phyloP scores from a whole-genome alignment of 2,329 filamentous ascomycete species.

The Aspergillus proliferans region DNA sequence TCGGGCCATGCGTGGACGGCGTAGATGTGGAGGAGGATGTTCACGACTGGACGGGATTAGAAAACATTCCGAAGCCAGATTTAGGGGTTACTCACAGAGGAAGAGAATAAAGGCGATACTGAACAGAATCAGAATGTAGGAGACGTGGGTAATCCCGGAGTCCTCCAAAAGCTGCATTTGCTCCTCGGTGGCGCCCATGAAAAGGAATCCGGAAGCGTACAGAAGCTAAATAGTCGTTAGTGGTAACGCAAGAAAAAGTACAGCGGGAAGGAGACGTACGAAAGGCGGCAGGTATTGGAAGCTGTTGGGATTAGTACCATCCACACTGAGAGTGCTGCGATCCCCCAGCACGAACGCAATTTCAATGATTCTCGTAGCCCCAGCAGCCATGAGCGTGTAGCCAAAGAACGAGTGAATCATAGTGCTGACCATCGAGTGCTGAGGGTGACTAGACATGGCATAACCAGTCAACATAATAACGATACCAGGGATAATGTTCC shows the following conservation, averaged over 20 bases:
- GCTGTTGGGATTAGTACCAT: constrained; percentile 64
- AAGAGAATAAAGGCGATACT: constrained; percentile 86
- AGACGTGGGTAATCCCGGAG: constrained; percentile 76
- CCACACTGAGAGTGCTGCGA: constrained; percentile 55
- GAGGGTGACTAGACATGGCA: constrained; percentile 90
- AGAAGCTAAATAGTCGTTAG: constrained; percentile 57
- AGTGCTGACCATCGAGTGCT: constrained; percentile 73
- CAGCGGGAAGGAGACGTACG: constrained; percentile 46
- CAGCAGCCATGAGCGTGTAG: constrained; percentile 89
- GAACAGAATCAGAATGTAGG: constrained; percentile 87
- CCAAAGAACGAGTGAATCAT: constrained; percentile 87
- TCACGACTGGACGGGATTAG: constrained; percentile 52
- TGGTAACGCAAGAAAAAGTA: neutral
- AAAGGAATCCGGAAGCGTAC: constrained; percentile 87
- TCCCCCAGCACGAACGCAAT: constrained; percentile 83
- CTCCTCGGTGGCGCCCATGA: constrained; percentile 96
- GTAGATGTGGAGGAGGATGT: constrained; percentile 80
- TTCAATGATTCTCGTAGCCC: constrained; percentile 78
- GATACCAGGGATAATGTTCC: constrained; percentile 87
- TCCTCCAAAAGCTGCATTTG: constrained; percentile 75
- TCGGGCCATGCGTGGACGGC: constrained; percentile 55
- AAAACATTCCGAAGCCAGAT: neutral
- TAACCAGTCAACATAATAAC: constrained; percentile 90
- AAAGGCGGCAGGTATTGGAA: constrained; percentile 67
- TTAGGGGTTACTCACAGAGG: constrained; percentile 57